These are phyloP conservation scores for Dissoconium aciculare DNA, from an alignment of 2,329 filamentous ascomycete genomes.

Conservation along the genomic window DNA sequence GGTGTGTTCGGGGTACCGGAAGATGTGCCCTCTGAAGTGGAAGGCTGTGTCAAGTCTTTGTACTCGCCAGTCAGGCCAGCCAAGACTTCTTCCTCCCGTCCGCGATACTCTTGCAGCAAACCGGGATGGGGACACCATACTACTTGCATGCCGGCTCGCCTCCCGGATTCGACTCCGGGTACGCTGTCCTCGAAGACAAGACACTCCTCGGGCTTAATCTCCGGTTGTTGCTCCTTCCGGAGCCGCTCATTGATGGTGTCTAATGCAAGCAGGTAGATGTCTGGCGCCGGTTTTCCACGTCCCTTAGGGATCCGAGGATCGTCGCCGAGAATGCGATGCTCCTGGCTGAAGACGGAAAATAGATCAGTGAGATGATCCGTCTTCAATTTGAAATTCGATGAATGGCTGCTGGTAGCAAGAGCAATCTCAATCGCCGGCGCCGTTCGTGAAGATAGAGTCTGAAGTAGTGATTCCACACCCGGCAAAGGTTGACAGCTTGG, in stretches of 20 bases:
- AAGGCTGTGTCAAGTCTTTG: slow-evolving; percentile 31
- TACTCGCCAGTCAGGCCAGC: slow-evolving; percentile 66
- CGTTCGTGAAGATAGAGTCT: slow-evolving; percentile 31
- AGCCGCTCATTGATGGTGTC: slow-evolving; percentile 68
- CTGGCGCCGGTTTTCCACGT: slow-evolving; percentile 83
- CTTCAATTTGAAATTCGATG: slow-evolving; percentile 62
- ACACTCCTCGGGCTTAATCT: slow-evolving; percentile 69
- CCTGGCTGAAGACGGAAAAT: slow-evolving; percentile 46
- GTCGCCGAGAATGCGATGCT: slow-evolving; percentile 72
- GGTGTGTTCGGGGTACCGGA: slow-evolving; percentile 24
- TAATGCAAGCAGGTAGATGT: slow-evolving; percentile 83
- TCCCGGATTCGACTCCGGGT: slow-evolving; percentile 76
- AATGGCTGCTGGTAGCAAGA: slow-evolving; percentile 66
- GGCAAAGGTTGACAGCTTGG: slow-evolving; percentile 60
- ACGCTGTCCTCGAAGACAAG: slow-evolving; percentile 94
- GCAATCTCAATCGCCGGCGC: slow-evolving; percentile 53
- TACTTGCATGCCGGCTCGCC: slow-evolving; percentile 86
- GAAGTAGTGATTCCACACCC: slow-evolving; percentile 57
- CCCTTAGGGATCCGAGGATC: slow-evolving; percentile 62
- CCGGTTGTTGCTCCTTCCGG: slow-evolving; percentile 38
- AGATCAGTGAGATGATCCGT: slow-evolving; percentile 39
- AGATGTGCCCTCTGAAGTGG: slow-evolving; percentile 25
- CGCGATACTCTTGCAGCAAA: slow-evolving; percentile 59
- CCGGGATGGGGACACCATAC: slow-evolving; percentile 81
- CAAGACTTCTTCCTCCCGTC: slow-evolving; percentile 64